Base-by-base conservation (phyloP, 1,139 yeast genomes). In the Eremothecium cymbalariae region DNA sequence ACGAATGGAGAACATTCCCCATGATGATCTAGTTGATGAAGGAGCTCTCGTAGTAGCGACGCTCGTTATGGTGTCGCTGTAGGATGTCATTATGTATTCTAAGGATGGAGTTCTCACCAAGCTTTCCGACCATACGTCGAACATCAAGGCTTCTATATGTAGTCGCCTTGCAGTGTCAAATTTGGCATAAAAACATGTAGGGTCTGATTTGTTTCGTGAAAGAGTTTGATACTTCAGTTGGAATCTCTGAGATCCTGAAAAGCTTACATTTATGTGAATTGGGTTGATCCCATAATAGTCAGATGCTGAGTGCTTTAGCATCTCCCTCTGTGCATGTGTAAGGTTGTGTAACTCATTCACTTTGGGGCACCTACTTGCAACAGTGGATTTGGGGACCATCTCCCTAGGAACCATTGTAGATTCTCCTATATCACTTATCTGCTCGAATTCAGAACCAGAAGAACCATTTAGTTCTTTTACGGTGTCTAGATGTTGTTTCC, bases 401-500 rank as follows among this genome's bases (percentile, higher is more conserved):
- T 27, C 30, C 4, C 30, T n/a, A 14, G 30, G 30, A 8, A 27
- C 30, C 30, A 27, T 27, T 4, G 30, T 27, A 4, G 30, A 27
- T 14, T 27, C 30, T 8, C 30, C 30, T 6, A 27, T 9, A 14
- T 27, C 30, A 16, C 21, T 27, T n/a, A 27, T 16, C 14, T 27
- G 30, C 7, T 27, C 30, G 7, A 27, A 27, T 8, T 27, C 30
- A 4, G 21, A n/a, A 9, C 19, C 30, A 16, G 30, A 27, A 16
- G 30, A 12, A 5, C 38, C 34, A 26, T 34, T 34, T 17, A 34
- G 20, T 8, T 34, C 38, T 18, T 29, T 30, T 6, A 34, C 28
- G 6, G 38, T 31, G 4, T 15, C 18, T 25, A 34, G 22, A 2
- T 19, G 17, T 8, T 34, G 23, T 7, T 13, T 25, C 38, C 38